Percentiles rank a stretch among this genome's conserved stretches.
Conservation (phyloP, 2,329 filamentous ascomycete genomes). For the Botrytis cinerea region DNA sequence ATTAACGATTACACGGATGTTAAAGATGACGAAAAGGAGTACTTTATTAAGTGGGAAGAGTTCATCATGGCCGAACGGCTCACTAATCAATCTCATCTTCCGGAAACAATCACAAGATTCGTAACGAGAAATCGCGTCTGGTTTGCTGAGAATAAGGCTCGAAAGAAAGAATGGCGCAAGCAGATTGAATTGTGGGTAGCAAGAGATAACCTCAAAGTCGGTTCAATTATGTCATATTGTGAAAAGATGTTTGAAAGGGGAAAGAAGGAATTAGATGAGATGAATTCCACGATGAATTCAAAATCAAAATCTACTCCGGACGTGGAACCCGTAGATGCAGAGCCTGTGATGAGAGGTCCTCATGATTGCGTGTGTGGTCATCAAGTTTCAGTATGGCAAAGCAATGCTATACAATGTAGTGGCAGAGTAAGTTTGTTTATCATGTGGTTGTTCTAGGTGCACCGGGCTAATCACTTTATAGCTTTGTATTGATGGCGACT, state of each 20-base stretch:
- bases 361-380: constrained; percentile 33
- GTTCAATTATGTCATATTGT: constrained; percentile 22
- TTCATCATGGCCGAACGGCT: constrained; percentile 35
- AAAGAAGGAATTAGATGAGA: constrained; percentile 8
- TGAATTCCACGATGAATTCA: neutral
- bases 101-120: constrained; percentile 33
- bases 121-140: constrained; percentile 34
- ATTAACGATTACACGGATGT: constrained; percentile 40
- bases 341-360: constrained; percentile 9
- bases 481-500: constrained; percentile 2
- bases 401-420: constrained; percentile 25
- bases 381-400: constrained; percentile 18
- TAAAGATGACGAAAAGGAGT: constrained; percentile 39
- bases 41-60: constrained; percentile 38
- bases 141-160: constrained; percentile 31
- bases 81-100: constrained; percentile 31
- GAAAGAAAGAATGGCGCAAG: constrained; percentile 34
- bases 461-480: neutral
- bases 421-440: neutral
- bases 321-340: neutral
- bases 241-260: constrained; percentile 22
- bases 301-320: constrained; percentile 15
- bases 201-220: constrained; percentile 19
- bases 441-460: neutral
- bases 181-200: constrained; percentile 31